Evolutionary conservation across 2,329 filamentous ascomycete species (phyloP).

Genomic region (Beauveria bassiana): DNA sequence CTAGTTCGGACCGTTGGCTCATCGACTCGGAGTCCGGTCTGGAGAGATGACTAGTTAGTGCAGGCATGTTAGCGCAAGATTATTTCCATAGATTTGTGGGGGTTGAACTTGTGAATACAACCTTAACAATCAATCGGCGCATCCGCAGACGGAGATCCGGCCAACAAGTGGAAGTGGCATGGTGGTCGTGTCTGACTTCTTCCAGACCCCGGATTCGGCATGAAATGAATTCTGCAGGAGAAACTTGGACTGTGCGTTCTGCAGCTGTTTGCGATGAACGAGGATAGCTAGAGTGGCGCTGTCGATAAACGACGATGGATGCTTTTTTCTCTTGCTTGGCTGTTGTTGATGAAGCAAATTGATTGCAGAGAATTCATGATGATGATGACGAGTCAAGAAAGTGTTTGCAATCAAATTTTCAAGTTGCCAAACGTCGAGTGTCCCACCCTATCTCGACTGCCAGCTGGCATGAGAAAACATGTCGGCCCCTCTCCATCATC

Average conservation of each 20-base stretch:
- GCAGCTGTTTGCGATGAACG: background rate
- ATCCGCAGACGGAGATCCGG: background rate
- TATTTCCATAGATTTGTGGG: conserved; percentile 7
- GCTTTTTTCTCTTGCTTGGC: background rate
- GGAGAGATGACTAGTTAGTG: background rate
- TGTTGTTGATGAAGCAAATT: background rate
- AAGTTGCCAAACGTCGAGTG: background rate
- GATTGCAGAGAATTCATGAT: background rate
- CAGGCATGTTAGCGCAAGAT: background rate
- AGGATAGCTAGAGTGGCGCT: background rate
- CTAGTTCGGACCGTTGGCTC: background rate
- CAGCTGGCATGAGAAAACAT: background rate
- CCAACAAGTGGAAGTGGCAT: background rate
- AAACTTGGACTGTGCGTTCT: background rate
- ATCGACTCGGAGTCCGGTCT: background rate
- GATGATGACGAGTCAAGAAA: background rate
- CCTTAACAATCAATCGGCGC: conserved; percentile 1
- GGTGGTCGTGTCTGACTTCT: background rate
- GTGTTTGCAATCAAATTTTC: background rate
- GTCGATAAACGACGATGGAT: background rate
- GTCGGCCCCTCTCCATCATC: background rate
- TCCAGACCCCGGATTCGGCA: background rate
- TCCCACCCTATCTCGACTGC: background rate
- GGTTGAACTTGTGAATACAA: conserved; percentile 1
- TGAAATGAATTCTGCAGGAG: background rate